phyloP scores from a whole-genome alignment of 345 rosid species.

The Iberis pinnata region DNA sequence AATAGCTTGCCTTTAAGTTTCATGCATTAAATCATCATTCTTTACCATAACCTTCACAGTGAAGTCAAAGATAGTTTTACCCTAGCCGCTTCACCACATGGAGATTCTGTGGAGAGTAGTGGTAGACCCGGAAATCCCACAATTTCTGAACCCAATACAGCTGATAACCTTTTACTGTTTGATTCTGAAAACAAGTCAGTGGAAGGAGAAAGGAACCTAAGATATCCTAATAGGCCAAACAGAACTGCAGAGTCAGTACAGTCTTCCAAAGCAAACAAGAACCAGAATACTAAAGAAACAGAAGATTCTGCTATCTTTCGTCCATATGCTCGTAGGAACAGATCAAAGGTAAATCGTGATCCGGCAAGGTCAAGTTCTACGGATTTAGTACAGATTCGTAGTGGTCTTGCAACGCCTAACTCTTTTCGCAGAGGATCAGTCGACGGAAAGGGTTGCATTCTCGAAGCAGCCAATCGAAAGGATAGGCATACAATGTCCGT shows the following conservation, averaged over 20 bases:
- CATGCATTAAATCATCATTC: slow-evolving; percentile 17
- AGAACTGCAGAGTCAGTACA: slow-evolving; percentile 49
- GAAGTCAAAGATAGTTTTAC: slow-evolving; percentile 90
- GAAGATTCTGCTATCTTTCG: slow-evolving; percentile 95
- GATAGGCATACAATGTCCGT: slow-evolving; percentile 37
- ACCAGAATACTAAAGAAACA: slow-evolving; percentile 60
- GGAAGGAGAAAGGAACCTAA: slow-evolving; percentile 44
- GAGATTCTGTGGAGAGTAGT: slow-evolving; percentile 91
- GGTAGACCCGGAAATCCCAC: slow-evolving; percentile 63
- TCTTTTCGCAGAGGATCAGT: slow-evolving; percentile 41
- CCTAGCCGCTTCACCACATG: slow-evolving; percentile 70
- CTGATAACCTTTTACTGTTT: slow-evolving; percentile 76
- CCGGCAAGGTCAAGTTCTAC: slow-evolving; percentile 66
- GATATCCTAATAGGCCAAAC: slow-evolving; percentile 43
- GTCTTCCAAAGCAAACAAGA: slow-evolving; percentile 48
- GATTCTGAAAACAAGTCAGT: slow-evolving; percentile 62
- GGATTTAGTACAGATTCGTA: slow-evolving; percentile 58
- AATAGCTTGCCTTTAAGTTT: slow-evolving; percentile 8
- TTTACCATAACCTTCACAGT: slow-evolving; percentile 38
- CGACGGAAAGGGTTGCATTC: slow-evolving; percentile 43
- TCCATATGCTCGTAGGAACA: slow-evolving; percentile 88
- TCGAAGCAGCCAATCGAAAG: slow-evolving; percentile 49
- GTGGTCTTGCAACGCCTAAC: slow-evolving; percentile 50
- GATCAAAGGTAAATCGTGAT: slow-evolving; percentile 80
- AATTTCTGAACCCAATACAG: slow-evolving; percentile 75